A percentile compares a stretch with the other conserved stretches of the same genome.
phyloP scores from a whole-genome alignment of 2,329 filamentous ascomycete genomes.

The Fusarium neocosmosporiellum region DNA sequence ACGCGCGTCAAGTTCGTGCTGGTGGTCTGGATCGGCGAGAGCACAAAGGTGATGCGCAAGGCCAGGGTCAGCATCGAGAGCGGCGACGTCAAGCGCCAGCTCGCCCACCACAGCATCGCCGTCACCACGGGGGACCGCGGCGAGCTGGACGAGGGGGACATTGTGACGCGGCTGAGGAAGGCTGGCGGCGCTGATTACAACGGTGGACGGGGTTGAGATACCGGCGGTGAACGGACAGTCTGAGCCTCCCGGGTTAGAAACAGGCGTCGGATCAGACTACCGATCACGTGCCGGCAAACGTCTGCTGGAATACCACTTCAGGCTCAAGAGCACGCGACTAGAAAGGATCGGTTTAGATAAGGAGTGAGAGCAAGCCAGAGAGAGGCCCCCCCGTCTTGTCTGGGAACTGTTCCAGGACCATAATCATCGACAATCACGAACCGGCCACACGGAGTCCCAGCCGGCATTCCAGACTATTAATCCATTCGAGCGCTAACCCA shows the following conservation, averaged over 20 bases:
- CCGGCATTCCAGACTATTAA: neutral
- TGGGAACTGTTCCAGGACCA: neutral
- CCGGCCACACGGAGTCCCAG: neutral
- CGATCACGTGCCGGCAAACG: neutral
- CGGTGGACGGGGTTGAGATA: conserved; percentile 66
- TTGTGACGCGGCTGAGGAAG: conserved; percentile 71
- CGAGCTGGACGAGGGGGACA: conserved; percentile 71
- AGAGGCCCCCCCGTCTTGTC: neutral
- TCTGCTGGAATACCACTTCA: neutral
- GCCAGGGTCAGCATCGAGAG: conserved; percentile 75
- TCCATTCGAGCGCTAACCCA: neutral
- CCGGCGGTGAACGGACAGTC: neutral
- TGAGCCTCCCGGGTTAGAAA: neutral
- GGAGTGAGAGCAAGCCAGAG: neutral
- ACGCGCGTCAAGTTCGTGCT: conserved; percentile 76
- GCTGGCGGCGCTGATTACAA: conserved; percentile 79
- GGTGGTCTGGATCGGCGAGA: conserved; percentile 75
- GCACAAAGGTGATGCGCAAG: conserved; percentile 76
- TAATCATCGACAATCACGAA: neutral
- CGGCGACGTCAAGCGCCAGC: conserved; percentile 71
- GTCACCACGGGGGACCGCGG: conserved; percentile 69
- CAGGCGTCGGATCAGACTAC: neutral
- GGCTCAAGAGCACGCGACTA: neutral
- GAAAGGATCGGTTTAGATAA: neutral
- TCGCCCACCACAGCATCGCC: conserved; percentile 73